Conservation (phyloP, 108 stramenopile genomes). For the Schizochytrium sp. region DNA sequence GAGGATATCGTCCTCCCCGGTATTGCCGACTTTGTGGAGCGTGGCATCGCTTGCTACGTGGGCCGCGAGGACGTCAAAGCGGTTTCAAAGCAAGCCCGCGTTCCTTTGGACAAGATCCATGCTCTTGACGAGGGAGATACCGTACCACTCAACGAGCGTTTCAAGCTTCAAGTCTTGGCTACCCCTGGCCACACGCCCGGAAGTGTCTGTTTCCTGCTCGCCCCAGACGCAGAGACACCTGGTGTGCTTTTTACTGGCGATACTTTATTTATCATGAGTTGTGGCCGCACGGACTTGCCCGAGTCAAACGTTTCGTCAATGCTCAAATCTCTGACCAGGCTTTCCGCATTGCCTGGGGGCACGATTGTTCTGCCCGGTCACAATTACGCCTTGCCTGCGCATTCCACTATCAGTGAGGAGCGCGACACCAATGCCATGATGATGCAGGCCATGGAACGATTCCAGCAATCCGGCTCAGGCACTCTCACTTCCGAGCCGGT, state of each 20-base stretch:
- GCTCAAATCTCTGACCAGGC: not conserved
- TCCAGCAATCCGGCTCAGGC: not conserved
- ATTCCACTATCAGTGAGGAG: not conserved
- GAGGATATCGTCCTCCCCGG: not conserved
- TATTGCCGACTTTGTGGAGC: not conserved
- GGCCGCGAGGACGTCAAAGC: not conserved
- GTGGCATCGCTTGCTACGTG: not conserved
- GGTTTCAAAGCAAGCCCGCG: not conserved
- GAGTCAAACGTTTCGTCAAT: not conserved
- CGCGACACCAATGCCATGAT: not conserved
- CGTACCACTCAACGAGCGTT: not conserved
- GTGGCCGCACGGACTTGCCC: not conserved
- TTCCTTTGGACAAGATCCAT: not conserved
- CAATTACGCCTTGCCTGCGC: slow-evolving; percentile 3
- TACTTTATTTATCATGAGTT: not conserved
- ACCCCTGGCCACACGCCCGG: slow-evolving; percentile 6
- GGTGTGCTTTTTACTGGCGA: not conserved
- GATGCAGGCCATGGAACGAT: not conserved
- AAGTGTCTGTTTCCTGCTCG: not conserved
- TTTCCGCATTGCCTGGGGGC: not conserved
- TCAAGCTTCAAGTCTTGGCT: not conserved
- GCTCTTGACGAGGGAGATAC: not conserved
- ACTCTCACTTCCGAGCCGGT: not conserved
- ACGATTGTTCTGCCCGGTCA: not conserved
- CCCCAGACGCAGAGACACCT: not conserved